Evolutionary conservation across 108 stramenopile genomes (phyloP).

Genomic region (Pelagomonas calceolata): DNA sequence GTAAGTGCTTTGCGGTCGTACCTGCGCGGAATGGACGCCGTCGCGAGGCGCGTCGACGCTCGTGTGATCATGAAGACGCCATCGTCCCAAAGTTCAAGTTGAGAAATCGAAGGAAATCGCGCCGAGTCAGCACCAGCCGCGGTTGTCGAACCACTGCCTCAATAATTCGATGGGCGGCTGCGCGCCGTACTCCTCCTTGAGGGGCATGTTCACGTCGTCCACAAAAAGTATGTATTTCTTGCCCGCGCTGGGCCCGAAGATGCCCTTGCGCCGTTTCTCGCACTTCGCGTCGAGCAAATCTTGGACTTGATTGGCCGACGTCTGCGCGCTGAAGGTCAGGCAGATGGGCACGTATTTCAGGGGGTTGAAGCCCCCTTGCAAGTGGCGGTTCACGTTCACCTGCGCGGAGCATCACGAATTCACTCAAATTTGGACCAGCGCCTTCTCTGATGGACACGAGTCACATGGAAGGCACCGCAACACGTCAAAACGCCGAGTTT

Average conservation of each 20-base stretch:
- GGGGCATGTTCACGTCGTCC: slow-evolving; percentile 65
- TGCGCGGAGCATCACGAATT: neutral
- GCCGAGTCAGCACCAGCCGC: too few relatives aligned
- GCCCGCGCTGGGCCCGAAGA: slow-evolving; percentile 41
- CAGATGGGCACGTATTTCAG: slow-evolving; percentile 30
- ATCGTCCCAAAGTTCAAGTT: too few relatives aligned
- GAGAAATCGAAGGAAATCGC: too few relatives aligned
- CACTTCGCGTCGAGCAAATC: slow-evolving; percentile 43
- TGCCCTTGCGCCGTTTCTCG: slow-evolving; percentile 43
- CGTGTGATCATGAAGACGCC: too few relatives aligned
- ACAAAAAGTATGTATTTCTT: slow-evolving; percentile 42
- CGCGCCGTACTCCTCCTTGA: slow-evolving; percentile 48
- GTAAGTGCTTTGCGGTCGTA: slow-evolving; percentile 55
- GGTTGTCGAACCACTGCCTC: slow-evolving; percentile 58
- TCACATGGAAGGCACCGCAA: neutral
- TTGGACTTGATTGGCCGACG: slow-evolving; percentile 44
- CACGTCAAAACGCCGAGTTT: too few relatives aligned
- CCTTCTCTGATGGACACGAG: neutral
- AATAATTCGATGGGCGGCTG: slow-evolving; percentile 59
- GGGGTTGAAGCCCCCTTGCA: slow-evolving; percentile 25
- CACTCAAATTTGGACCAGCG: neutral
- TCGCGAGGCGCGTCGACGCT: too few relatives aligned
- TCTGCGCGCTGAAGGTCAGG: slow-evolving; percentile 44
- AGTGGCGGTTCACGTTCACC: slow-evolving; percentile 26
- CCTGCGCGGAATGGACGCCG: too few relatives aligned